Evolutionary conservation across 192 early-diverging fungal species (phyloP), one percentile per base, ranked within the genome.

Genomic region (Dissophora globulifera): DNA sequence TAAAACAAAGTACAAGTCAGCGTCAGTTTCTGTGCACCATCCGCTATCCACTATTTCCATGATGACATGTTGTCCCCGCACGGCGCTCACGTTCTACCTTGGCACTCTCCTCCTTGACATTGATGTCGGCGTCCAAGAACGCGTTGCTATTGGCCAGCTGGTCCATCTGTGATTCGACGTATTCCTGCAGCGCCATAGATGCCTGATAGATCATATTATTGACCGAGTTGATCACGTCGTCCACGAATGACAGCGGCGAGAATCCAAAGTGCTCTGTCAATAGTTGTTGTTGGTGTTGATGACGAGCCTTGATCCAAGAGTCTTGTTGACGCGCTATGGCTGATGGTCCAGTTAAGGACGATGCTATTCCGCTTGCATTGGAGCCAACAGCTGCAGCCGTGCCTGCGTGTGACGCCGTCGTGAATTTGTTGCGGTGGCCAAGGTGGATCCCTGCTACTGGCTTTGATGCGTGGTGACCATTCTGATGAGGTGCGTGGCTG

Each of bases 211-310:
- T 78, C 41, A 90, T 79, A 41, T 88, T 86, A 72, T 93, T 94
- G 46, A 92, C 86, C 3, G 89, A 82, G 62, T 93, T 90, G 78
- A 93, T 87, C 26, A 93, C 83, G 50, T 94, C 91, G 83, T 94
- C 93, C 42, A 96, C 85, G 58, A 93, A 91, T 11, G 89, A 83
- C n/a, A 93, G 72, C 1, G 93, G 92, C 15, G 87, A 76, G 63
- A 93, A 94, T 22, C 92, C 93, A 80, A 94, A 89, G 67, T 93
- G 91, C 78, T 94, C 91, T 31, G 87, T 89, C 47, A 91, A 54
- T 12, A 91, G 64, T 55, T 87, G 86, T 30, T 78, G 65, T 20
- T 69, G 62, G 38, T 67, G 47, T 19, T 43, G 40, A 16, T 67
- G 62, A 17, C 64, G 72, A 11, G 58, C 63, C 29, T 76, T 66